phyloP scores from a whole-genome alignment of 306 rosid species.

The Crataegus laevigata region DNA sequence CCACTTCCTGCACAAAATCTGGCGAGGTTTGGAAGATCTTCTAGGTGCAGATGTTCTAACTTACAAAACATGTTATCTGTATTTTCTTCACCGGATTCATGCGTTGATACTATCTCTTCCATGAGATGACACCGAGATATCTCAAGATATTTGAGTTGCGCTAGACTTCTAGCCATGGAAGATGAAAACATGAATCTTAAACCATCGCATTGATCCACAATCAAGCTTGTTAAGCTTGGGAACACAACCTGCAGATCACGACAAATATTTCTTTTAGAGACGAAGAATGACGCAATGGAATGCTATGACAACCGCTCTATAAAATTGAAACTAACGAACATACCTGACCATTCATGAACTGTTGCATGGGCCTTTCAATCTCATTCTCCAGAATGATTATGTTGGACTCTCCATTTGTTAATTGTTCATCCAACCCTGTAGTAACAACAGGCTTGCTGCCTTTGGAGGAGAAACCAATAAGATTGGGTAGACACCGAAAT shows the following conservation, averaged over 20 bases:
- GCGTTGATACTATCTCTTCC: neutral
- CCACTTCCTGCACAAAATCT: neutral
- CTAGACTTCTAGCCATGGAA: slow-evolving; percentile 11
- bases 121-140: slow-evolving; percentile 18
- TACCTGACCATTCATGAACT: neutral
- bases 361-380: neutral
- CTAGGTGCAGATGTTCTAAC: neutral
- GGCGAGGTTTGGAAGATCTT: neutral
- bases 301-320: neutral
- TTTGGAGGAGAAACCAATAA: neutral
- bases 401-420: neutral
- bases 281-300: neutral
- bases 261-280: neutral
- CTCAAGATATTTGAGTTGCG: slow-evolving; percentile 25
- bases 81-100: neutral
- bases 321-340: neutral
- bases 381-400: neutral
- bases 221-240: slow-evolving; percentile 19
- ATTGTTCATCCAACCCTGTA: neutral
- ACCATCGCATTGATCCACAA: slow-evolving; percentile 3
- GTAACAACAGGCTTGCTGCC: neutral
- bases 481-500: neutral
- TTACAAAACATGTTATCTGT: neutral
- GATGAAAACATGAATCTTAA: slow-evolving; percentile 10
- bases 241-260: neutral